These are phyloP conservation scores for Aureobasidium vineae DNA, from an alignment of 2,329 filamentous ascomycete genomes.

Conservation along the genomic window DNA sequence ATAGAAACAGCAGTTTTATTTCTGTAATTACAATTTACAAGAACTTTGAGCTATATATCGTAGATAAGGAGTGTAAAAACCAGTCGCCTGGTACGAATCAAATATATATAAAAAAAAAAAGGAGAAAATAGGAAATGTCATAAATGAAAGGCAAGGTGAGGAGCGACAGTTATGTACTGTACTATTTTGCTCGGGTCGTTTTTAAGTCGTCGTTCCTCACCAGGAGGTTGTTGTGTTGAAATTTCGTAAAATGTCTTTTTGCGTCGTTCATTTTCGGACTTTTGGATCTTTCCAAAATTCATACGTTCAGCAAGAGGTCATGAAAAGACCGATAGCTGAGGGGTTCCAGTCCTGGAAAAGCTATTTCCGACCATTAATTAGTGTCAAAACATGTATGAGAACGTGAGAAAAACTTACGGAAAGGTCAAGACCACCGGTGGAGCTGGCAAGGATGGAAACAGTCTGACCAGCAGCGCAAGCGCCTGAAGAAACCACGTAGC, in stretches of 20 bases:
- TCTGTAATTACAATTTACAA: not conserved
- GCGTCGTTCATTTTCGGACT: no score
- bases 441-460: constrained; percentile 31
- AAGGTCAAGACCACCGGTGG: constrained; percentile 30
- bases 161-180: constrained; percentile 1
- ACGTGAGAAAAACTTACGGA: constrained; percentile 30
- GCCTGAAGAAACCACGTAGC: constrained; percentile 33
- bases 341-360: not conserved
- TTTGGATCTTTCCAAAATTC: no score
- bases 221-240: not conserved
- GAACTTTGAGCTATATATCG: not conserved
- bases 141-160: constrained; percentile 15
- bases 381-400: no score
- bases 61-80: no score
- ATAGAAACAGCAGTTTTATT: not conserved
- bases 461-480: constrained; percentile 34
- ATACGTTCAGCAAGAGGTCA: not conserved
- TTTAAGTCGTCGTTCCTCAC: not conserved
- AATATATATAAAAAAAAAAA: not conserved
- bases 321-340: not conserved
- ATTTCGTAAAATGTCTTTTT: no score
- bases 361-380: no score
- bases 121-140: not conserved
- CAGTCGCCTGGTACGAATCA: not conserved
- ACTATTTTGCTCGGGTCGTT: no score